Evolutionary conservation across 352 stramenopile species (phyloP).

Genomic region (Phytophthora sojae): DNA sequence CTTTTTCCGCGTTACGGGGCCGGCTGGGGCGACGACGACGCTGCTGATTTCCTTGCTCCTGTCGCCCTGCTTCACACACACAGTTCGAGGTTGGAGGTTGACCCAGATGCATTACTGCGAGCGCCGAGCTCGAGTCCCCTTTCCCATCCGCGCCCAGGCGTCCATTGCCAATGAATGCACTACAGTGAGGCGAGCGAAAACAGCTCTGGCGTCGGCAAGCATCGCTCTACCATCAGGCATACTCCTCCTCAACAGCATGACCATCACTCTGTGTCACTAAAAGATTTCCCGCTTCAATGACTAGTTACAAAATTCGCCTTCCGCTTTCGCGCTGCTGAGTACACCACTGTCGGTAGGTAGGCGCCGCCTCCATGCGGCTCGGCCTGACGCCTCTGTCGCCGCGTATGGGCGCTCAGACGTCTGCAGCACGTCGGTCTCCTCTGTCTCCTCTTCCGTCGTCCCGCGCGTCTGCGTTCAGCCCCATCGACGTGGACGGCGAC

Average conservation of each 20-base stretch:
- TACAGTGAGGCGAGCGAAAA: not conserved
- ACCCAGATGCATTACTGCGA: not conserved
- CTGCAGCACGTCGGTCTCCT: not conserved
- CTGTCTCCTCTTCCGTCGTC: not conserved
- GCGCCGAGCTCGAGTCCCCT: not conserved
- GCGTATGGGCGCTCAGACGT: not conserved
- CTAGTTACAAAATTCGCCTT: not conserved
- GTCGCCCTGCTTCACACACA: not conserved
- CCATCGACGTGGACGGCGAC: constrained; percentile 42
- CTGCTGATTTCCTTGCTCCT: not conserved
- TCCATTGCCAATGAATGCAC: not conserved
- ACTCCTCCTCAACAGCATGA: constrained; percentile 8
- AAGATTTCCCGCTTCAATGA: constrained; percentile 22
- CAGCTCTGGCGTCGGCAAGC: not conserved
- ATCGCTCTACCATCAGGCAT: not conserved
- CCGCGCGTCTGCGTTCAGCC: constrained; percentile 23
- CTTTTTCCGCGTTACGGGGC: not conserved
- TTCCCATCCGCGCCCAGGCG: not conserved
- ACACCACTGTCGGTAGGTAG: not conserved
- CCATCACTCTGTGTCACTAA: constrained; percentile 14
- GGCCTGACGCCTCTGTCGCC: constrained; percentile 20
- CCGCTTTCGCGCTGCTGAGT: not conserved
- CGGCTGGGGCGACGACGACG: too few species aligned
- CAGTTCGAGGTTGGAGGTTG: not conserved
- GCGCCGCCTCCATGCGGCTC: constrained; percentile 33